phyloP scores from a whole-genome alignment of 2,329 filamentous ascomycete genomes.

The Akanthomyces lecanii region DNA sequence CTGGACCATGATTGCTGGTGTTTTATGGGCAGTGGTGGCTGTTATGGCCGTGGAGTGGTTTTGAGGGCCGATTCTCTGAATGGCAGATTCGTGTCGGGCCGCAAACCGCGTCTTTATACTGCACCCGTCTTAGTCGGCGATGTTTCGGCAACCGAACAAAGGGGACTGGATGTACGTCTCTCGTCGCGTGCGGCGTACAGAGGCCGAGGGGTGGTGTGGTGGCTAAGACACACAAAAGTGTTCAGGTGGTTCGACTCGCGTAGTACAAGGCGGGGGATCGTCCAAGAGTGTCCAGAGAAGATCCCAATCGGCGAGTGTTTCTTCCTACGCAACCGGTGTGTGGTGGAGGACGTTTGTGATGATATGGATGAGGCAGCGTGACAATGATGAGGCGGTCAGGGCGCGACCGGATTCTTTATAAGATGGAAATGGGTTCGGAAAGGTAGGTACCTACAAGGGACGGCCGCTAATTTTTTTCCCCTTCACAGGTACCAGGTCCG shows the following conservation, averaged over 20 bases:
- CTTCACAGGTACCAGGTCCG: not conserved
- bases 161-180: not conserved
- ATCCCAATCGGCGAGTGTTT: not conserved
- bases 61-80: too few relatives aligned
- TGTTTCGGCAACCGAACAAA: not conserved
- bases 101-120: not conserved
- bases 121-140: not conserved
- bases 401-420: not conserved
- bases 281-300: not conserved
- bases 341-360: not conserved
- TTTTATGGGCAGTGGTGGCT: not conserved
- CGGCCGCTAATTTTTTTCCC: not conserved
- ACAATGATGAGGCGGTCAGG: not conserved
- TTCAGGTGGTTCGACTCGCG: not conserved
- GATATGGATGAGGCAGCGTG: not conserved
- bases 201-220: slow-evolving; percentile 17
- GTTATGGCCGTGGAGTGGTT: not conserved
- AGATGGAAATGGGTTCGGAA: not conserved
- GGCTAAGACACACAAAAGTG: slow-evolving; percentile 2
- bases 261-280: not conserved
- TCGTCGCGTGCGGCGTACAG: slow-evolving; percentile 8
- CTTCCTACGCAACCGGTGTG: not conserved
- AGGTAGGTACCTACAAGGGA: not conserved
- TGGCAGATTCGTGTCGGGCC: not conserved
- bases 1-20: slow-evolving; percentile 30